These are phyloP conservation scores for Cyclocybe cylindracea DNA, from an alignment of 768 basidiomycete species.

Conservation along the genomic window DNA sequence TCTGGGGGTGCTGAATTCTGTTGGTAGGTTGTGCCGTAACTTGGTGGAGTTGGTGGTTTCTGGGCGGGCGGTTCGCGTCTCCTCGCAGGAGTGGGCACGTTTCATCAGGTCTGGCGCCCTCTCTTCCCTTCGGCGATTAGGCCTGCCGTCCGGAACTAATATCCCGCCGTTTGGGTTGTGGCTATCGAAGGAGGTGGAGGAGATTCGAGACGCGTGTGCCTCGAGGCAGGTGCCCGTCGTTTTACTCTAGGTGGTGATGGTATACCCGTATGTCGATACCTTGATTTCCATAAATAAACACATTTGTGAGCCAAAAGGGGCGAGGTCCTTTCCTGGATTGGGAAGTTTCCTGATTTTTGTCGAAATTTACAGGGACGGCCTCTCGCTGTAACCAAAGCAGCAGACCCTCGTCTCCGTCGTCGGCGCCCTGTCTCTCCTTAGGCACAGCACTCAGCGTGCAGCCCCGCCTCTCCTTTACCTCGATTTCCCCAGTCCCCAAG, in stretches of 20 bases:
- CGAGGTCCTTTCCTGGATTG: neutral
- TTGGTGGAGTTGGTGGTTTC: constrained; percentile 41
- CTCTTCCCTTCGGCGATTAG: constrained; percentile 32
- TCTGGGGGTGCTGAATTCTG: constrained; percentile 29
- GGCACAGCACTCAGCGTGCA: no score
- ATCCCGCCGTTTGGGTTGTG: constrained; percentile 41
- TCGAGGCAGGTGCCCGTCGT: constrained; percentile 11
- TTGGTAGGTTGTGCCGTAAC: constrained; percentile 34
- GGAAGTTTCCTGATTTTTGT: neutral
- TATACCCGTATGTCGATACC: neutral
- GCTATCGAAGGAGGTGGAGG: constrained; percentile 20
- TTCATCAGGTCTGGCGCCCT: constrained; percentile 39
- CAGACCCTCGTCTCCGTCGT: neutral
- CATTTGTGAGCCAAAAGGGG: neutral
- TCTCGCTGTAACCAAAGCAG: constrained; percentile 1
- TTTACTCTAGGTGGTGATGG: constrained; percentile 2
- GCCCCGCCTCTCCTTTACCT: neutral
- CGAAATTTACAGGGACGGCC: neutral
- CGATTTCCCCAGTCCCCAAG: constrained; percentile 1
- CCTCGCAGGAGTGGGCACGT: constrained; percentile 39
- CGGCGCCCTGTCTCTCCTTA: no score
- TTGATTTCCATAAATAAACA: constrained; percentile 7
- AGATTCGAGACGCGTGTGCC: constrained; percentile 19
- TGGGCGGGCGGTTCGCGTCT: constrained; percentile 40
- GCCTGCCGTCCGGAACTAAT: constrained; percentile 39